phyloP scores from a whole-genome alignment of 75 land plant genomes.

The Adiantum capillusveneris region DNA sequence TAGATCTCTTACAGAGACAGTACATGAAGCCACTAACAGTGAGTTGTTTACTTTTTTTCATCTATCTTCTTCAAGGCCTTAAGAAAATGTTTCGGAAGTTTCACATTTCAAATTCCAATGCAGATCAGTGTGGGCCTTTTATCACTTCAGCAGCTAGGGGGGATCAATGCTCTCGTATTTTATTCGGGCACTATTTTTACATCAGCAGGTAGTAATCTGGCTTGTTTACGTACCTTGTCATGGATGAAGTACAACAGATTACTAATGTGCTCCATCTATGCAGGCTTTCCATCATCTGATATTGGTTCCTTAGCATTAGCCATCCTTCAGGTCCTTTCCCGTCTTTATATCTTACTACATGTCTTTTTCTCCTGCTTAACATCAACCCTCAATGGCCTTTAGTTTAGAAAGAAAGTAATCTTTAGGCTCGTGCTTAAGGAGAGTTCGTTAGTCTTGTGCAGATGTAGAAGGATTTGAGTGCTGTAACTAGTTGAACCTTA shows the following conservation, averaged over 20 bases:
- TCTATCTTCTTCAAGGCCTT: too few species aligned
- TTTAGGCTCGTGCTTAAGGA: too few species aligned
- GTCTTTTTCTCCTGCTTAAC: too few species aligned
- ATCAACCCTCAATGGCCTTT: too few species aligned
- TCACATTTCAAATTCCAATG: too few species aligned
- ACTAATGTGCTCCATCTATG: not conserved
- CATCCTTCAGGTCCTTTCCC: slow-evolving; percentile 15
- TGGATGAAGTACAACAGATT: too few species aligned
- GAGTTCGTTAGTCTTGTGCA: too few species aligned
- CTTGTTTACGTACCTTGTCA: too few species aligned
- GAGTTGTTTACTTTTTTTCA: not conserved
- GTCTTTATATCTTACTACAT: not conserved
- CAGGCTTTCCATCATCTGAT: slow-evolving; percentile 11
- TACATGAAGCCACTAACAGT: not conserved
- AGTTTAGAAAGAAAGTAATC: too few species aligned
- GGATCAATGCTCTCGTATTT: slow-evolving; percentile 29
- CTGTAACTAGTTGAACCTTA: too few species aligned
- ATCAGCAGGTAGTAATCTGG: slow-evolving; percentile 19
- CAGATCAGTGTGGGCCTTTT: slow-evolving; percentile 26
- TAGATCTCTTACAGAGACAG: not conserved
- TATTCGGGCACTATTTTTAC: slow-evolving; percentile 23
- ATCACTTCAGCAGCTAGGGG: slow-evolving; percentile 22
- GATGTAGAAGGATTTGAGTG: too few species aligned
- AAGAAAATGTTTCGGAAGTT: too few species aligned
- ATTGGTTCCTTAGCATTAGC: slow-evolving; percentile 10